These are phyloP conservation scores for Eimeria acervulina DNA, from an alignment of 169 alveolate genomes.

Conservation along the genomic window DNA sequence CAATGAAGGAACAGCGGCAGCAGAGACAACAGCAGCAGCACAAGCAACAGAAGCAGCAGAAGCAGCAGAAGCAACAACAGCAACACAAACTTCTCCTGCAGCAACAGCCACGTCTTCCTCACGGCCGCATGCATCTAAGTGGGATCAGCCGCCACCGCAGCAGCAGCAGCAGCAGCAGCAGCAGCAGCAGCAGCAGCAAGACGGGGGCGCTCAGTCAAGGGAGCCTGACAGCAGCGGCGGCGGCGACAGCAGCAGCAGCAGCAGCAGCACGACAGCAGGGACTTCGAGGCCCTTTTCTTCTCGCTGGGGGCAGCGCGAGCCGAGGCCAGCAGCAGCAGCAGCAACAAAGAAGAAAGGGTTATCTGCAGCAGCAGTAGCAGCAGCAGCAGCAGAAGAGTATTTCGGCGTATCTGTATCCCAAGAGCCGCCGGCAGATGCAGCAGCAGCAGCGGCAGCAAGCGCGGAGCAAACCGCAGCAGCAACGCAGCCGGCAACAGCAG, in stretches of 20 bases:
- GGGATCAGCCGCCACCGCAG: conserved; percentile 25
- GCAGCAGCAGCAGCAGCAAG: conserved; percentile 24
- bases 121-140: conserved; percentile 29
- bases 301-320: too few relatives aligned
- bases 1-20: conserved; percentile 44
- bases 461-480: background rate
- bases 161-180: conserved; percentile 60
- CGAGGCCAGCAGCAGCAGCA: too few relatives aligned
- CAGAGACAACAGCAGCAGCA: background rate
- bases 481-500: conserved; percentile 8
- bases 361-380: conserved; percentile 15
- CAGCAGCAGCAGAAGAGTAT: too few relatives aligned
- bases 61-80: conserved; percentile 1
- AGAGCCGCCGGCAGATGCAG: too few relatives aligned
- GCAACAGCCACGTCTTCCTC: background rate
- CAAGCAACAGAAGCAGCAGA: conserved; percentile 10
- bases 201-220: background rate
- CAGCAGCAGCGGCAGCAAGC: conserved; percentile 21
- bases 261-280: conserved; percentile 1
- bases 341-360: too few relatives aligned
- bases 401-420: too few relatives aligned
- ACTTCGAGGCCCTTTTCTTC: too few relatives aligned
- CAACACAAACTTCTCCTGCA: background rate
- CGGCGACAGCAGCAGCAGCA: conserved; percentile 29
- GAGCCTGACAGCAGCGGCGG: background rate